Conservation (phyloP, 2,329 filamentous ascomycete species). For the Diaporthe eres region DNA sequence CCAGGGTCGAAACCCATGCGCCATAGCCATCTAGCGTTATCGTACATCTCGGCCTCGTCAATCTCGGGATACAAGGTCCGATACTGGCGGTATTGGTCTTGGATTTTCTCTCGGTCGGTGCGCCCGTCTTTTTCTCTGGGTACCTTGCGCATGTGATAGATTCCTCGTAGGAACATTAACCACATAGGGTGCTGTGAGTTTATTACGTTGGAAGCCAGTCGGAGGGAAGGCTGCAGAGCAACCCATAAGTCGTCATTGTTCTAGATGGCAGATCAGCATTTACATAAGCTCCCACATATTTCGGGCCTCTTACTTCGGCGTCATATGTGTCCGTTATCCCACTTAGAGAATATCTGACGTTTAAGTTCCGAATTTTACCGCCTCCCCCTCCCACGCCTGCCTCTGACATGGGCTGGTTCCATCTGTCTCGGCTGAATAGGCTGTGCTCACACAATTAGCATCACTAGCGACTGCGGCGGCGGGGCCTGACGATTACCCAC, state of each 20-base stretch:
- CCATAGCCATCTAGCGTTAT: background rate
- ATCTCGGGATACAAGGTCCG: background rate
- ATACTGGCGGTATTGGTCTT: background rate
- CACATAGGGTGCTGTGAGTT: background rate
- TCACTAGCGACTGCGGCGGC: too few species aligned
- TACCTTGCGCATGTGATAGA: slow-evolving; percentile 2
- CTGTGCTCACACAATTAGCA: background rate
- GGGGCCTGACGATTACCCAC: background rate
- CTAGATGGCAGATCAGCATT: background rate
- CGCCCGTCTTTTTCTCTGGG: background rate
- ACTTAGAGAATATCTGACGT: background rate
- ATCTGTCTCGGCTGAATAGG: background rate
- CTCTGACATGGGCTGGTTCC: background rate
- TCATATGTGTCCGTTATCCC: background rate
- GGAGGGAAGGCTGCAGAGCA: background rate
- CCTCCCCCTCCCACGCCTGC: background rate
- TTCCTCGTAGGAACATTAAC: background rate
- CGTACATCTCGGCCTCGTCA: background rate
- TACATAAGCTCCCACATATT: background rate
- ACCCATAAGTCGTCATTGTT: background rate
- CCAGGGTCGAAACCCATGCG: background rate
- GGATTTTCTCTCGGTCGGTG: background rate
- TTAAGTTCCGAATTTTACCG: background rate
- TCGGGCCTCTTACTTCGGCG: background rate
- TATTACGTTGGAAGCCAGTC: background rate